These are phyloP conservation scores for Vicia sativa DNA, from an alignment of 306 rosid species.

Conservation along the genomic window DNA sequence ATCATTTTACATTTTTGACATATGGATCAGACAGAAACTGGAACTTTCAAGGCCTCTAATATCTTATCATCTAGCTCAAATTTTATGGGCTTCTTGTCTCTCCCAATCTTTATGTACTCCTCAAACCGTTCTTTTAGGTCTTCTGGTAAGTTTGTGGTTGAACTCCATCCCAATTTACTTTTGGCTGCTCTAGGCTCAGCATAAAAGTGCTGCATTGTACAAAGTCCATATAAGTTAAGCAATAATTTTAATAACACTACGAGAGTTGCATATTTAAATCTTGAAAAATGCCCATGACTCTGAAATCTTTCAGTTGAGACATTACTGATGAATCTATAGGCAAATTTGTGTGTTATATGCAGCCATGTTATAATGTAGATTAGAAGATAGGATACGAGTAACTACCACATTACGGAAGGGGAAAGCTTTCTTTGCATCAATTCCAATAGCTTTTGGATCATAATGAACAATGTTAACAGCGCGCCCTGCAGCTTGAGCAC, in stretches of 20 bases:
- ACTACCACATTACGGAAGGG: conserved; percentile 83
- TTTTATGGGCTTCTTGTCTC: conserved; percentile 74
- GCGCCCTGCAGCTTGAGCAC: conserved; percentile 90
- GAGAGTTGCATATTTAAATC: not conserved
- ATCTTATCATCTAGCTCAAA: conserved; percentile 88
- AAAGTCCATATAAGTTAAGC: conserved; percentile 7
- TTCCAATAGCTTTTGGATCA: conserved; percentile 84
- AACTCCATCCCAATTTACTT: conserved; percentile 73
- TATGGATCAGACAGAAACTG: conserved; percentile 62
- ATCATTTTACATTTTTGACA: conserved; percentile 6
- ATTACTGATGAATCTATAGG: not conserved
- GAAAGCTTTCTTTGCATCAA: conserved; percentile 91
- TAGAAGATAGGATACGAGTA: conserved; percentile 15
- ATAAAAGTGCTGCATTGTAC: conserved; percentile 79
- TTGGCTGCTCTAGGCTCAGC: conserved; percentile 96
- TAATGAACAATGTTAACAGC: conserved; percentile 75
- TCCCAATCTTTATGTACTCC: conserved; percentile 84
- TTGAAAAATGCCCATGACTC: conserved; percentile 7
- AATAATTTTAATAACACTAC: not conserved
- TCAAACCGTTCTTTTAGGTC: conserved; percentile 81
- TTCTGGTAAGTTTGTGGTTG: conserved; percentile 69
- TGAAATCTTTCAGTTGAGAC: not conserved
- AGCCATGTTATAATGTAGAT: not conserved
- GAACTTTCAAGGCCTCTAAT: conserved; percentile 73
- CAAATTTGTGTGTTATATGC: not conserved